Evolutionary conservation across 164 flowering plant genomes (phyloP).

Genomic region (Magnolia officinalis): DNA sequence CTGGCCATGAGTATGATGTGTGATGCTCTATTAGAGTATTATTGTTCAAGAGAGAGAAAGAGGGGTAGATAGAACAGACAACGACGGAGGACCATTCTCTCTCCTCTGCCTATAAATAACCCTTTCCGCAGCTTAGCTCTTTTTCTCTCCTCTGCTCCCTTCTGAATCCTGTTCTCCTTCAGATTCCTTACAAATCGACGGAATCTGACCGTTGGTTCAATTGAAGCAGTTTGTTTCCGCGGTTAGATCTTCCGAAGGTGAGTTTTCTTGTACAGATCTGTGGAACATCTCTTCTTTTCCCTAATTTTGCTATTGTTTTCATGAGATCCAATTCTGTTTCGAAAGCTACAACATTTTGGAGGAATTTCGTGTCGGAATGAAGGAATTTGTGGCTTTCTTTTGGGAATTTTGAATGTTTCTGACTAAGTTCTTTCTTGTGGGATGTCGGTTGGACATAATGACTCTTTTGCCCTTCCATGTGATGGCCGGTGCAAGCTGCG

Average conservation of each 20-base stretch:
- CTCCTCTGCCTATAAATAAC: conserved; percentile 1
- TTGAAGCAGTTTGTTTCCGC: background rate
- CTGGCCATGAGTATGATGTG: no score
- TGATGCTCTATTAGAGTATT: background rate
- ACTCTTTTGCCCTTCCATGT: no score
- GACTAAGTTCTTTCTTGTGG: no score
- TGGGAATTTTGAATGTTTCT: no score
- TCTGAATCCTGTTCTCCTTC: no score
- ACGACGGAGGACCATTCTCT: background rate
- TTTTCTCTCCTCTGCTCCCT: conserved; percentile 2
- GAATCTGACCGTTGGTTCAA: background rate
- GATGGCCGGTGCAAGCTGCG: no score
- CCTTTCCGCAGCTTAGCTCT: background rate
- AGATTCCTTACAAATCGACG: background rate
- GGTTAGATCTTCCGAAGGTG: conserved; percentile 4
- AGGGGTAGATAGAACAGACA: background rate
- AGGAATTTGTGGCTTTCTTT: no score
- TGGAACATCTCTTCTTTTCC: background rate
- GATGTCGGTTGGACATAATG: no score
- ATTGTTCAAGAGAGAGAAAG: background rate
- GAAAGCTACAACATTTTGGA: background rate
- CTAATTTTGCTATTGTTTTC: background rate
- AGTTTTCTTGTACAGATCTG: conserved; percentile 1
- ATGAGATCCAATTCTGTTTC: conserved; percentile 1
- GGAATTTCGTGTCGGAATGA: background rate